Percentiles rank a stretch among this genome's conserved stretches.
Conservation (phyloP, 1,284 basidiomycete genomes). For the Pseudozyma tsukubaensis region DNA sequence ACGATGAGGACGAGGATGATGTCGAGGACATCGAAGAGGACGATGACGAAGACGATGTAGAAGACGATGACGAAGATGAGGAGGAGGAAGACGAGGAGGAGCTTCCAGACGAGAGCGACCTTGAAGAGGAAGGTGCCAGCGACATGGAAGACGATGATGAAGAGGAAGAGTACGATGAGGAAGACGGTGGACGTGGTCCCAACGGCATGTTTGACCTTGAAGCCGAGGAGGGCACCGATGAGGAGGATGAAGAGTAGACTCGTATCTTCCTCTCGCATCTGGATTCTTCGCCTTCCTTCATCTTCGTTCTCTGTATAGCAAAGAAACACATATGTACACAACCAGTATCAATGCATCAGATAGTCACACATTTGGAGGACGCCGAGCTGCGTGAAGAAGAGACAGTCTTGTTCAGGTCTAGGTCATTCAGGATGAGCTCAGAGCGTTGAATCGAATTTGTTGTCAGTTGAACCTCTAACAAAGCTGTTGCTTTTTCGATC, state of each 20-base stretch:
- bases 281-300: neutral
- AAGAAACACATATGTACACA: neutral
- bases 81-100: conserved; percentile 42
- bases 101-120: conserved; percentile 49
- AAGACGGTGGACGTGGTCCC: conserved; percentile 34
- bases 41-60: conserved; percentile 32
- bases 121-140: conserved; percentile 45
- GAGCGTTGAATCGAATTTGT: too few species aligned
- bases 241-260: conserved; percentile 39
- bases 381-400: neutral
- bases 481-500: too few species aligned
- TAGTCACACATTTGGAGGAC: neutral
- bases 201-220: conserved; percentile 54
- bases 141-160: conserved; percentile 50
- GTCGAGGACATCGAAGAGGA: conserved; percentile 4
- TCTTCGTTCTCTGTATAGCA: conserved; percentile 2
- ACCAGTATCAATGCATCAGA: conserved; percentile 1
- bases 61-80: conserved; percentile 20
- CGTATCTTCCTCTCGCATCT: neutral
- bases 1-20: conserved; percentile 22
- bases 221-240: conserved; percentile 50
- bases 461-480: too few species aligned
- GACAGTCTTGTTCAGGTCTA: too few species aligned
- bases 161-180: conserved; percentile 54
- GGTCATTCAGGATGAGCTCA: too few species aligned